These are phyloP conservation scores for Lachancea kluyveri DNA, from an alignment of 805 yeast species.

Conservation along the genomic window DNA sequence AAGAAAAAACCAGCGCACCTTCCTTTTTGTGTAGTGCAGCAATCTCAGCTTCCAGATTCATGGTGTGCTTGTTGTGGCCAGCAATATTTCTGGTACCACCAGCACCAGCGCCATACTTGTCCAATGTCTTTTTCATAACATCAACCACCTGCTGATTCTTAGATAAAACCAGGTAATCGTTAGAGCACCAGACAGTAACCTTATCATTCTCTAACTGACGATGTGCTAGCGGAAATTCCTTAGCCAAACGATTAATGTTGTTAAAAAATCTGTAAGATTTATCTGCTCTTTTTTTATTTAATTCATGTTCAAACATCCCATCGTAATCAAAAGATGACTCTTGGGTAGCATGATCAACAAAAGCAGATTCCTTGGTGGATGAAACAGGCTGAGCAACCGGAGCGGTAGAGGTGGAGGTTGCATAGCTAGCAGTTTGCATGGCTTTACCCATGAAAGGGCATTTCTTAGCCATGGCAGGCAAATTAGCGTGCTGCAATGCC, in stretches of 20 bases:
- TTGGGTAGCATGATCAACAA: slow-evolving; percentile 36
- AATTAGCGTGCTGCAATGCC: slow-evolving; percentile 28
- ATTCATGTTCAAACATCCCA: slow-evolving; percentile 59
- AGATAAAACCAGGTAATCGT: slow-evolving; percentile 95
- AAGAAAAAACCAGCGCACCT: slow-evolving; percentile 89
- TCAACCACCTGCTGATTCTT: slow-evolving; percentile 65
- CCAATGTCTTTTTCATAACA: slow-evolving; percentile 73
- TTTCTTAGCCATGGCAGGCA: slow-evolving; percentile 54
- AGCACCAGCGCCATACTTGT: slow-evolving; percentile 95
- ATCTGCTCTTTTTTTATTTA: slow-evolving; percentile 72
- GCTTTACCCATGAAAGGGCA: slow-evolving; percentile 95
- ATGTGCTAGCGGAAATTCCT: slow-evolving; percentile 92
- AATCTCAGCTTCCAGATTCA: slow-evolving; percentile 74
- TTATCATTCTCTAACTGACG: slow-evolving; percentile 66
- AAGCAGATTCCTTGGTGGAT: slow-evolving; percentile 13
- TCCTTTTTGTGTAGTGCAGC: slow-evolving; percentile 93
- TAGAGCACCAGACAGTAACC: slow-evolving; percentile 98
- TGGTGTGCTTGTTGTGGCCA: slow-evolving; percentile 91
- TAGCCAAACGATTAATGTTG: slow-evolving; percentile 92
- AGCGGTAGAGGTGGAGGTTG: slow-evolving; percentile 30
- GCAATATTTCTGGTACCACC: slow-evolving; percentile 99
- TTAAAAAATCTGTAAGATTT: slow-evolving; percentile 94
- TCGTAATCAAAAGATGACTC: slow-evolving; percentile 64
- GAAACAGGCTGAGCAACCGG: slow-evolving; percentile 23
- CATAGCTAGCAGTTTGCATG: slow-evolving; percentile 35